phyloP scores from a whole-genome alignment of 106 monocot genomes.

The Phalaenopsis aphrodite region DNA sequence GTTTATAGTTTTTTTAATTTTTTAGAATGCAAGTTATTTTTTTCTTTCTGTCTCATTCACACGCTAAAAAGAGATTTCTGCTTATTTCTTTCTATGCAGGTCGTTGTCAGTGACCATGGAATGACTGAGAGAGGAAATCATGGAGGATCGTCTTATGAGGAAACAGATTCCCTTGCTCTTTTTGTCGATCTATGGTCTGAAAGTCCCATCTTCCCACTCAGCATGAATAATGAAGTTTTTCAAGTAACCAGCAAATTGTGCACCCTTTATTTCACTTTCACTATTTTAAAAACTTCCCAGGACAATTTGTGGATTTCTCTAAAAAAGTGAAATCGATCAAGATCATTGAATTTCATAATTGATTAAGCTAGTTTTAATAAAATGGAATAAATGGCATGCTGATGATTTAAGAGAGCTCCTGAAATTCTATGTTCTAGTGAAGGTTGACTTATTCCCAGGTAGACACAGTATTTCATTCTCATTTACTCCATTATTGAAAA shows the following conservation, averaged over 20 bases:
- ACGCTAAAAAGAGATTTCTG: neutral
- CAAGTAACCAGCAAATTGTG: conserved; percentile 43
- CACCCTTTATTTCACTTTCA: neutral
- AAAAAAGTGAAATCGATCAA: neutral
- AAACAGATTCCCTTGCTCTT: conserved; percentile 84
- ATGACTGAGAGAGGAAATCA: conserved; percentile 94
- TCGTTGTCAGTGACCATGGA: conserved; percentile 96
- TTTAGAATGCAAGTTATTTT: neutral
- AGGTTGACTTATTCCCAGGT: too few species aligned
- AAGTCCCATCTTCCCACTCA: conserved; percentile 7
- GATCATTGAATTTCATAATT: too few species aligned
- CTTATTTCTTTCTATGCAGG: conserved; percentile 26
- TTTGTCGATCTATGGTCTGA: conserved; percentile 42
- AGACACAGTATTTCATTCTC: too few species aligned
- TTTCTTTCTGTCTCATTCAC: neutral
- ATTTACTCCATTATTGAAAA: too few species aligned
- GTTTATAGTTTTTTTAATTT: neutral
- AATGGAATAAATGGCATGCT: neutral
- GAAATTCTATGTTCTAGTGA: neutral
- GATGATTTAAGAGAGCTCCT: neutral
- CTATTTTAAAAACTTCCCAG: too few species aligned
- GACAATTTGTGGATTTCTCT: neutral
- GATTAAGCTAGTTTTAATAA: neutral
- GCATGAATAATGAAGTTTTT: conserved; percentile 27
- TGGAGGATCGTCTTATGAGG: conserved; percentile 97